Percentiles rank a stretch among this genome's conserved stretches.
phyloP scores from a whole-genome alignment of 1,139 yeast genomes.

The Scheffersomyces segobiensis region DNA sequence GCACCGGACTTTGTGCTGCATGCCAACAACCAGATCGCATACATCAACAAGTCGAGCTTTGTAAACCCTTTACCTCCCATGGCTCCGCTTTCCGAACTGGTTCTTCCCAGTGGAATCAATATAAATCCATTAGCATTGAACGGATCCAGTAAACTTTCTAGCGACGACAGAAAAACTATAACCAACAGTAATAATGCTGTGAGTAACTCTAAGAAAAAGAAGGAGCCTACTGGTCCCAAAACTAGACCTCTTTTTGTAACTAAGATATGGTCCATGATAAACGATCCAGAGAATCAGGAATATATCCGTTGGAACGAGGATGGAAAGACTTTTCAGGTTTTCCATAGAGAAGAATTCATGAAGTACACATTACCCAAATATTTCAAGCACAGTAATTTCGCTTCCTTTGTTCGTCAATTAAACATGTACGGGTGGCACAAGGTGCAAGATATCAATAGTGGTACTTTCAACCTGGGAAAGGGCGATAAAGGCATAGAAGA shows the following conservation, averaged over 20 bases:
- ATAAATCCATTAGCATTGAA: conserved; percentile 12
- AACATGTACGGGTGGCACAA: conserved; percentile 99
- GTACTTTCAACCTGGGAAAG: conserved; percentile 57
- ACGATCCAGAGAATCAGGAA: conserved; percentile 67
- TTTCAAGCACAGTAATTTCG: conserved; percentile 85
- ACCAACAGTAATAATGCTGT: conserved; percentile 1
- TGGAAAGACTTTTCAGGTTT: conserved; percentile 83
- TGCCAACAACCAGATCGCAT: conserved; percentile 15
- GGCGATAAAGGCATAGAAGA: conserved; percentile 52
- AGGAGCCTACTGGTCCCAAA: conserved; percentile 38
- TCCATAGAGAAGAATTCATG: conserved; percentile 84
- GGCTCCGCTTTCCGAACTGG: conserved; percentile 38
- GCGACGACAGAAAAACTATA: background rate
- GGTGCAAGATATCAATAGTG: conserved; percentile 75
- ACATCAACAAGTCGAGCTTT: conserved; percentile 13
- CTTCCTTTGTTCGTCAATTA: conserved; percentile 81
- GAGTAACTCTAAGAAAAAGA: conserved; percentile 23
- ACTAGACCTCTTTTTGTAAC: conserved; percentile 83
- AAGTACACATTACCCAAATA: conserved; percentile 81
- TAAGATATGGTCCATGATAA: conserved; percentile 94
- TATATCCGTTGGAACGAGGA: conserved; percentile 83
- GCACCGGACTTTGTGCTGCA: background rate
- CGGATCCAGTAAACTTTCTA: background rate
- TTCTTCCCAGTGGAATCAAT: conserved; percentile 26
- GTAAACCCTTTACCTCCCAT: conserved; percentile 29